Evolutionary conservation across 139 green algal species (phyloP), one percentile per base, ranked within the genome.

Genomic region (Coccomyxa sp.): DNA sequence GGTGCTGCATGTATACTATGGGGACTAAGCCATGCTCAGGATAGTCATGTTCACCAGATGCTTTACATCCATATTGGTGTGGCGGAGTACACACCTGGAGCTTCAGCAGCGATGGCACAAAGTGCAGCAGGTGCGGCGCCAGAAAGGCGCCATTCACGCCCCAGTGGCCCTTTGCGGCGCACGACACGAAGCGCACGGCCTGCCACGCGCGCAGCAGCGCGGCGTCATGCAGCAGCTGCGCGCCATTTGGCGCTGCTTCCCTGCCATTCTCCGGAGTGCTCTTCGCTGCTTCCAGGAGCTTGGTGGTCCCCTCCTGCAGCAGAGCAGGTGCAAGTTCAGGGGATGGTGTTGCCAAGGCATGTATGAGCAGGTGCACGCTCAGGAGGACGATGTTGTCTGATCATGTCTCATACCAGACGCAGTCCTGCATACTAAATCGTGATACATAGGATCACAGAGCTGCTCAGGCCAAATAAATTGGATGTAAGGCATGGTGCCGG

Each of bases 101-200:
- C 39, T 79, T 74, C 38, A 97, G 84, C 69, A 97, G 77, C 37
- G 82, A 79, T 24, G 86, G 86, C 79, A 97, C 86, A 77, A 95
- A 71, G 24, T 50, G 70, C 35, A 92, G 75, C 70, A 95, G 79
- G 58, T 85, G 71, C 54, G 87, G 74, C 16, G 84, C 76, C 78
- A 95, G 75, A 0, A 14, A 35, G 7, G 75, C 71, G 35, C 35
- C n/a, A 2, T 29, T 3, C 38, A 58, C 22, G 3, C 75, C 76
- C 91, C 85, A 6, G 87, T 85, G 34, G 69, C 70, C 0, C 81
- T 35, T 14, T n/a, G 80, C 68, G 68, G 75, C 82, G 33, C 76
- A 58, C 14, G 14, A 58, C 14, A 12, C 12, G 14, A 58, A 58
- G 44, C 44, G 44, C 44, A 71, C 24, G n/a, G 64, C 27, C 64